Percentiles rank a stretch among this genome's conserved stretches.
These are phyloP conservation scores for Castanopsis chinensis DNA, from an alignment of 306 rosid genomes.

Conservation along the genomic window DNA sequence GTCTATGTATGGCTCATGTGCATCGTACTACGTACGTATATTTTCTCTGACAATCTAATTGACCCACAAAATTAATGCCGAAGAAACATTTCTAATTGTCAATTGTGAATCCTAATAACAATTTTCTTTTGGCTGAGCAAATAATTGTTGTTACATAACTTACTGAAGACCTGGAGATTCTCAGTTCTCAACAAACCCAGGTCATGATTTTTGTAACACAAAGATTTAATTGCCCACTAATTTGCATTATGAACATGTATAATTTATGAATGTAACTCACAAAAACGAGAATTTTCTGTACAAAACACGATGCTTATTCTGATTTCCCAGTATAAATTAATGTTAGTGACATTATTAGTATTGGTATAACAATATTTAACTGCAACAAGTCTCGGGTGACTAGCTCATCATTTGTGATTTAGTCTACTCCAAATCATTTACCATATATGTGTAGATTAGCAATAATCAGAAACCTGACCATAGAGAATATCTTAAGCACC, in stretches of 20 bases:
- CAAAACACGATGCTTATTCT: conserved; percentile 14
- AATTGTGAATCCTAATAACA: too few relatives aligned
- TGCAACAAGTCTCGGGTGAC: neutral
- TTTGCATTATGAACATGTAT: too few relatives aligned
- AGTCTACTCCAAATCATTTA: neutral
- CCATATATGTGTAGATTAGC: neutral
- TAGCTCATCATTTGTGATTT: neutral
- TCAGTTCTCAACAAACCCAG: too few relatives aligned
- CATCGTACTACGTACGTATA: neutral
- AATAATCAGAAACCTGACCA: conserved; percentile 27
- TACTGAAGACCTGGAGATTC: neutral
- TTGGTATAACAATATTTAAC: neutral
- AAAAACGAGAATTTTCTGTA: neutral
- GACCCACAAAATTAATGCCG: too few relatives aligned
- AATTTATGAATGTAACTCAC: neutral
- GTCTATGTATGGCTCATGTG: conserved; percentile 1
- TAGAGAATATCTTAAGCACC: neutral
- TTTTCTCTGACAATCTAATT: too few relatives aligned
- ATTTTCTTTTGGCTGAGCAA: neutral
- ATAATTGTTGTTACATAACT: neutral
- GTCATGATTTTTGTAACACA: too few relatives aligned
- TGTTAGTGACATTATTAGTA: conserved; percentile 14
- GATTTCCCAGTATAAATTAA: neutral
- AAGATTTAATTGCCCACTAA: too few relatives aligned
- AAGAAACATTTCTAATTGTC: too few relatives aligned